Conservation (phyloP, 148 eudicot species). For the Rhododendron kiyosumense region DNA sequence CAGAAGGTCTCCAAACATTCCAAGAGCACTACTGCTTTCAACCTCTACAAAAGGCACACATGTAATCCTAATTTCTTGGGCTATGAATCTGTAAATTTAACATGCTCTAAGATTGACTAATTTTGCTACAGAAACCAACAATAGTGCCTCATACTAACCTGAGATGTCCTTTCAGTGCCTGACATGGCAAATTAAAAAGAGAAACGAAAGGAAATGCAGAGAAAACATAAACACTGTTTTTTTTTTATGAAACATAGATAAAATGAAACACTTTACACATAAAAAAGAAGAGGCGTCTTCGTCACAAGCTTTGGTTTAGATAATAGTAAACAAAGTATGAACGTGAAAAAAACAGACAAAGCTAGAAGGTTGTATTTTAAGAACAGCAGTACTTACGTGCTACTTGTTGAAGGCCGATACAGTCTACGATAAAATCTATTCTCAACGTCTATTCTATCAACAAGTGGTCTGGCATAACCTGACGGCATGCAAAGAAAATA, state of each 20-base stretch:
- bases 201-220: background rate
- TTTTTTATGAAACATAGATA: background rate
- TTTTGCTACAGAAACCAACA: background rate
- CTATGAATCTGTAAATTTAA: background rate
- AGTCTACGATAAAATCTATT: constrained; percentile 60
- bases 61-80: background rate
- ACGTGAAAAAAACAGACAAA: background rate
- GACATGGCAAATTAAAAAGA: background rate
- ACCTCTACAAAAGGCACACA: background rate
- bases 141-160: background rate
- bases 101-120: background rate
- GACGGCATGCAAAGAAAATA: constrained; percentile 15
- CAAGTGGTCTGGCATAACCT: constrained; percentile 97
- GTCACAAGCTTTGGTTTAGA: background rate
- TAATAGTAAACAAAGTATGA: background rate
- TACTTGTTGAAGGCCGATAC: constrained; percentile 77
- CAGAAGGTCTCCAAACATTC: background rate
- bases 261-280: background rate
- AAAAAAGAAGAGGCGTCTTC: background rate
- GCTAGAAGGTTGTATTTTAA: background rate
- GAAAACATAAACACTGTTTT: background rate
- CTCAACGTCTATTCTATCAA: constrained; percentile 71
- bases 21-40: background rate
- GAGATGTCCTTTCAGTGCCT: background rate
- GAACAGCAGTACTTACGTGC: constrained; percentile 64